Conservation (phyloP, 352 stramenopile species). For the Globisporangium cederbergense region DNA sequence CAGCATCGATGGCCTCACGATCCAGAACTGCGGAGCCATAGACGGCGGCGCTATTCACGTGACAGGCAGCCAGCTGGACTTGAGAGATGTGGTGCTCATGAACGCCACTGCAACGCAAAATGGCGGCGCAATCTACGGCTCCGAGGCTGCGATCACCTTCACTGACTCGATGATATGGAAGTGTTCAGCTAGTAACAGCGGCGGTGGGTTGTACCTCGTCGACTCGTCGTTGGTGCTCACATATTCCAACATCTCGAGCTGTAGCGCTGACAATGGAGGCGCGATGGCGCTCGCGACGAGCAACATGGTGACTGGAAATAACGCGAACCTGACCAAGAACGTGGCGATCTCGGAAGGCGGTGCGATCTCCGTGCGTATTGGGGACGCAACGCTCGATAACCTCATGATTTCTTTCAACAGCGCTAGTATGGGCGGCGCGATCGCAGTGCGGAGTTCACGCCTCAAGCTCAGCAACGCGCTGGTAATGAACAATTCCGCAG, state of each 20-base stretch:
- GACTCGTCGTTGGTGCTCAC: slow-evolving; percentile 9
- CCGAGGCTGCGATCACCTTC: slow-evolving; percentile 19
- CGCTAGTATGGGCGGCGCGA: slow-evolving; percentile 5
- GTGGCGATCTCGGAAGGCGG: slow-evolving; percentile 9
- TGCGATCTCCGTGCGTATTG: neutral
- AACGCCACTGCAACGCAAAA: slow-evolving; percentile 15
- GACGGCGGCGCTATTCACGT: slow-evolving; percentile 28
- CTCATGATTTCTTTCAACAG: neutral
- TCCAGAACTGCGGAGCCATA: slow-evolving; percentile 29
- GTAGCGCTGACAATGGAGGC: slow-evolving; percentile 7
- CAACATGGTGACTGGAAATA: slow-evolving; percentile 8
- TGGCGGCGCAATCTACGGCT: slow-evolving; percentile 30
- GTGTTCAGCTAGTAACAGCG: slow-evolving; percentile 18
- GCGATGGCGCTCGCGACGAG: neutral
- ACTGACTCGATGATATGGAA: slow-evolving; percentile 23
- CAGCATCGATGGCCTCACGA: slow-evolving; percentile 32
- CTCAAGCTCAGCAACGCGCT: neutral
- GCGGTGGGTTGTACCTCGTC: slow-evolving; percentile 26
- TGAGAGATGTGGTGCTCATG: slow-evolving; percentile 26
- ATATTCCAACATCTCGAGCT: slow-evolving; percentile 12
- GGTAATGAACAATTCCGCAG: slow-evolving; percentile 4
- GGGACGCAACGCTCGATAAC: neutral
- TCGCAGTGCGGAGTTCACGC: neutral
- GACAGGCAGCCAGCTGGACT: slow-evolving; percentile 14
- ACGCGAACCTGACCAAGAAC: slow-evolving; percentile 15